Conservation (phyloP, 345 rosid species). For the Sapria himalayana region DNA sequence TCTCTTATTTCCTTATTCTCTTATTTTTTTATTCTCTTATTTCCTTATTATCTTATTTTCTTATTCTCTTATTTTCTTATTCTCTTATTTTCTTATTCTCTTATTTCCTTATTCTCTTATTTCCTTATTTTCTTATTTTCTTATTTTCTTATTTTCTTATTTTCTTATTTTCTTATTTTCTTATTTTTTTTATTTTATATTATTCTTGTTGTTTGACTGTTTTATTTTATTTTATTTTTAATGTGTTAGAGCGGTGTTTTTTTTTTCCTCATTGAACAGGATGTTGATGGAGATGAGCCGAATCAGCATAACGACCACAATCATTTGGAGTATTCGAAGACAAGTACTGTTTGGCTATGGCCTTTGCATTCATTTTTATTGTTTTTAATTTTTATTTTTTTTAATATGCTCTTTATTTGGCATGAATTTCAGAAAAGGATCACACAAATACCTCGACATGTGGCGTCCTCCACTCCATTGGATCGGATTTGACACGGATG, state of each 20-base stretch:
- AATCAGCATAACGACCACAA: conserved; percentile 9
- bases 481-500: conserved; percentile 87
- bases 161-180: not conserved
- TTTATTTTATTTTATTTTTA: too few species aligned
- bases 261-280: too few species aligned
- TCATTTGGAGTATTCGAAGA: conserved; percentile 5
- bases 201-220: too few species aligned
- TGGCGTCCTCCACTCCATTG: conserved; percentile 70
- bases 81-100: too few species aligned
- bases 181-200: conserved; percentile 1
- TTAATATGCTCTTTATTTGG: not conserved
- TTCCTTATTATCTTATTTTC: conserved; percentile 2
- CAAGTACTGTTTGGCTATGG: not conserved
- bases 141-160: not conserved
- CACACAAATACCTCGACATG: conserved; percentile 53
- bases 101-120: too few species aligned
- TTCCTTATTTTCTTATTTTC: too few species aligned
- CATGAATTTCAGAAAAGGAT: conserved; percentile 16
- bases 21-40: not conserved
- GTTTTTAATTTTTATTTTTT: not conserved
- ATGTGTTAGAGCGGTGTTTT: too few species aligned
- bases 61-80: too few species aligned
- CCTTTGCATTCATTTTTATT: not conserved
- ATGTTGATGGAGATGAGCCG: conserved; percentile 23
- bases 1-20: not conserved